phyloP scores from a whole-genome alignment of 495 filamentous ascomycete genomes.

The Podospora pseudocomata region DNA sequence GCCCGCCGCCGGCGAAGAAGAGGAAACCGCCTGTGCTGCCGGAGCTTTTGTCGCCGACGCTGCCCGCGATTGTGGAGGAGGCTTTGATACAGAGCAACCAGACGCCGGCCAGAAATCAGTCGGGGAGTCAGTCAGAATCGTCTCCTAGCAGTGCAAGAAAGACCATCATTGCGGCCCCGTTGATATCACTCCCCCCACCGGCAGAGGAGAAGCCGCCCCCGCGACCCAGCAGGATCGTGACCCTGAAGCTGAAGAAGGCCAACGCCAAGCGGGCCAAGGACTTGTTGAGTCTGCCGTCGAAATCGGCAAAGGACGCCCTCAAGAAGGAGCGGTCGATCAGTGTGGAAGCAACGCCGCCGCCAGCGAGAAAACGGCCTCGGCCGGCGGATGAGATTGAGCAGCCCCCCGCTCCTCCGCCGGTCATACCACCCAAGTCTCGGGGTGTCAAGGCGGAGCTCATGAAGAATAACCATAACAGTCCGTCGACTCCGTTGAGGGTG shows the following conservation, averaged over 20 bases:
- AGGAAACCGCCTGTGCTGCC: constrained; percentile 35
- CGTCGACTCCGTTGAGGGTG: constrained; percentile 39
- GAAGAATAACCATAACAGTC: constrained; percentile 9
- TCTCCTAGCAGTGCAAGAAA: constrained; percentile 39
- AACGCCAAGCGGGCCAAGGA: constrained; percentile 40
- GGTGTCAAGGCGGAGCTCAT: not conserved
- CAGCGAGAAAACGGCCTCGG: constrained; percentile 15
- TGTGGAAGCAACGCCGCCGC: constrained; percentile 36
- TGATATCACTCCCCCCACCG: constrained; percentile 11
- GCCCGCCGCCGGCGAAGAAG: constrained; percentile 31
- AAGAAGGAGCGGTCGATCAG: constrained; percentile 40
- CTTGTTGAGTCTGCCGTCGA: constrained; percentile 43
- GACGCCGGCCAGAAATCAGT: constrained; percentile 31
- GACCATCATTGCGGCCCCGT: constrained; percentile 23
- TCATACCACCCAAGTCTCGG: constrained; percentile 16
- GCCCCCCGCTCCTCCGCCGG: constrained; percentile 7
- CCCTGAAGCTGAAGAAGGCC: constrained; percentile 43
- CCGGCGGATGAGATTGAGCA: constrained; percentile 24
- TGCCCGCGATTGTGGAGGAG: constrained; percentile 44
- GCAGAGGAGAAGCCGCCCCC: constrained; percentile 31
- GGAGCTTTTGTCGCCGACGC: constrained; percentile 45
- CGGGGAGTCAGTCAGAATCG: constrained; percentile 34
- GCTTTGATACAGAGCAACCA: constrained; percentile 38
- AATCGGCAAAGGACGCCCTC: constrained; percentile 36
- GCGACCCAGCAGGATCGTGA: constrained; percentile 27